Evolutionary conservation across 108 stramenopile species (phyloP).

Genomic region (Craspedostauros australis): DNA sequence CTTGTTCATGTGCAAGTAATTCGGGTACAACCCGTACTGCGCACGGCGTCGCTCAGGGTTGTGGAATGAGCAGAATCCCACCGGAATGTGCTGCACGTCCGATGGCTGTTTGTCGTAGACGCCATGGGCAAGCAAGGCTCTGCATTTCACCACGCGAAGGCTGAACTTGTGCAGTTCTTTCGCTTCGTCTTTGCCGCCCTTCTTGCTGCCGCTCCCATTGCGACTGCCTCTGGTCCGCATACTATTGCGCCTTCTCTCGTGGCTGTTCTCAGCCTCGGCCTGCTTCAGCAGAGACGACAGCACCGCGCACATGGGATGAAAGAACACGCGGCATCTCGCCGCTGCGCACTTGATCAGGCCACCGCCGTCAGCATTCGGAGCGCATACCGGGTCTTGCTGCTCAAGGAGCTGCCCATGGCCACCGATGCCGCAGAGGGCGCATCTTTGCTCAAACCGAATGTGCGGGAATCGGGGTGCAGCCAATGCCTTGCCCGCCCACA

Average conservation of each 20-base stretch:
- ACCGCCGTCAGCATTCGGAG: neutral
- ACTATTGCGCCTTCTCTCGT: too few relatives aligned
- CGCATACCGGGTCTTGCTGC: neutral
- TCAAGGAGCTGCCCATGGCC: too few relatives aligned
- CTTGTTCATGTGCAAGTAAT: constrained; percentile 16
- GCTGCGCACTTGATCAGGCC: constrained; percentile 63
- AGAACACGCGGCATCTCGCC: constrained; percentile 46
- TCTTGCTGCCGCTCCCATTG: too few relatives aligned
- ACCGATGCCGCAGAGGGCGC: constrained; percentile 51
- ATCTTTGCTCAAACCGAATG: too few relatives aligned
- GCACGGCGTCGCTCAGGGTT: constrained; percentile 44
- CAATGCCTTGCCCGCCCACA: constrained; percentile 33
- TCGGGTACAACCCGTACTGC: constrained; percentile 53
- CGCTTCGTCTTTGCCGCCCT: neutral
- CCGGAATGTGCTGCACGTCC: too few relatives aligned
- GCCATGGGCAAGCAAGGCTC: too few relatives aligned
- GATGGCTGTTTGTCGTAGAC: constrained; percentile 5
- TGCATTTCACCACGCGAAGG: too few relatives aligned
- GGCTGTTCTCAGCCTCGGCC: too few relatives aligned
- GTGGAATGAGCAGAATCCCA: constrained; percentile 72
- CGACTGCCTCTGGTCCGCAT: too few relatives aligned
- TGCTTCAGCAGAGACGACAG: constrained; percentile 39
- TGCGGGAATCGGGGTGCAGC: too few relatives aligned
- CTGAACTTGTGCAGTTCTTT: neutral
- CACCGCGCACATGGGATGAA: constrained; percentile 80